Percentiles rank a stretch among this genome's conserved stretches.
Evolutionary conservation across 1,139 yeast genomes (phyloP).

Genomic region (Pichia sp.): DNA sequence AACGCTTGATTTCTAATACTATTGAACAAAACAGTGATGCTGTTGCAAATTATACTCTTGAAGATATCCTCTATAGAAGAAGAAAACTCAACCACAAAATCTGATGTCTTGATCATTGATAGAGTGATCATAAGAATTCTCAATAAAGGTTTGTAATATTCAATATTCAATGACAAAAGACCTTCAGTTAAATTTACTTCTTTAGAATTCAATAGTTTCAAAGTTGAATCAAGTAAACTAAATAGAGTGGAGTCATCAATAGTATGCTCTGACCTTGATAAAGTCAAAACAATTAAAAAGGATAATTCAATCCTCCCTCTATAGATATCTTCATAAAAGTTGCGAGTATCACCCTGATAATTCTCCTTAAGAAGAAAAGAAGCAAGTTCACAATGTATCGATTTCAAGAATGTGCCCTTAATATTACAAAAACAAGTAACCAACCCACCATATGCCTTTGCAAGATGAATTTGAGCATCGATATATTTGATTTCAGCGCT

Average conservation of each 20-base stretch:
- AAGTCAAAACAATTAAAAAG: constrained; percentile 52
- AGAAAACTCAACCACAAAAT: constrained; percentile 41
- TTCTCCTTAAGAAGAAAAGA: constrained; percentile 45
- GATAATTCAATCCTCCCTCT: constrained; percentile 63
- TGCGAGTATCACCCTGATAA: constrained; percentile 46
- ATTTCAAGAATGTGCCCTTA: constrained; percentile 27
- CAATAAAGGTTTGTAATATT: constrained; percentile 52
- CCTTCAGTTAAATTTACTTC: constrained; percentile 40
- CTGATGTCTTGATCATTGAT: constrained; percentile 36
- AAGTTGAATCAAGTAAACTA: constrained; percentile 35
- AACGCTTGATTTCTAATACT: constrained; percentile 52
- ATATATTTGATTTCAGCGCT: constrained; percentile 60
- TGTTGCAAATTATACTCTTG: constrained; percentile 51
- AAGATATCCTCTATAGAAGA: constrained; percentile 50
- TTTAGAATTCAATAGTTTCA: constrained; percentile 39
- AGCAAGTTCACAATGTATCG: constrained; percentile 37
- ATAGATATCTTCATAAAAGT: constrained; percentile 43
- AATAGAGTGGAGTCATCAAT: constrained; percentile 29
- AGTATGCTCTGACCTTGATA: constrained; percentile 26
- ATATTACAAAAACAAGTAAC: constrained; percentile 54
- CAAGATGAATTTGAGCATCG: constrained; percentile 59
- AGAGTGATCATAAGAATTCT: constrained; percentile 49
- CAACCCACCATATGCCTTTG: constrained; percentile 74
- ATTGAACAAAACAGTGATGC: constrained; percentile 46
- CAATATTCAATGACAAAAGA: constrained; percentile 33